A percentile compares a stretch with the other conserved stretches of the same genome.
Conservation (phyloP, 1,284 basidiomycete genomes). For the Leccinum holopus region DNA sequence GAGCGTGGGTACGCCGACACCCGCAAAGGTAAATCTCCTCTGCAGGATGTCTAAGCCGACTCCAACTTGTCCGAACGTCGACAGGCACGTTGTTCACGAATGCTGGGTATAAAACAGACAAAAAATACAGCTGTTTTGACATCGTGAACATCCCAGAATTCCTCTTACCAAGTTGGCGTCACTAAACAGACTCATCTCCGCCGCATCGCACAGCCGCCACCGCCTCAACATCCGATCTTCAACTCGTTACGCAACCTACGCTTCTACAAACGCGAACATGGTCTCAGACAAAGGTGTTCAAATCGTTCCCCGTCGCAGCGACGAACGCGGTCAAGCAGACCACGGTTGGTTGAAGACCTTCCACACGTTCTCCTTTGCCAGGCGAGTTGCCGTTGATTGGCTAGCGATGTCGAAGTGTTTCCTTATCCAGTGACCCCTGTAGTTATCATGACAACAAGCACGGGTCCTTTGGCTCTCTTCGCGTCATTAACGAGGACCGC, state of each 20-base stretch:
- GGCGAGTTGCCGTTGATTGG: constrained; percentile 36
- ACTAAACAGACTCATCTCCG: neutral
- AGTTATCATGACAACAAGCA: constrained; percentile 66
- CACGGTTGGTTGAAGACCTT: constrained; percentile 92
- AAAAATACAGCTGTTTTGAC: neutral
- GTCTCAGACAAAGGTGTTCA: constrained; percentile 32
- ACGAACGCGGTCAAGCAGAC: constrained; percentile 76
- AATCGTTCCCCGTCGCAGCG: constrained; percentile 58
- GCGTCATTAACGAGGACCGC: constrained; percentile 89
- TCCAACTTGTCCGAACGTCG: neutral
- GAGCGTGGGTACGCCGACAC: constrained; percentile 26
- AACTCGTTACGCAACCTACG: neutral
- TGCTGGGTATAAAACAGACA: constrained; percentile 20
- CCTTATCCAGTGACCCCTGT: neutral
- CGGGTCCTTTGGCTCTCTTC: constrained; percentile 59
- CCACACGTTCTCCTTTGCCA: constrained; percentile 84
- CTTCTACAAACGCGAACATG: constrained; percentile 17
- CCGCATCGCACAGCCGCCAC: neutral
- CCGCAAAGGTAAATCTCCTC: constrained; percentile 25
- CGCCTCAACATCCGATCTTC: neutral
- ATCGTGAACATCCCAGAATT: constrained; percentile 11
- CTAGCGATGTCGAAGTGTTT: neutral
- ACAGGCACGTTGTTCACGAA: neutral
- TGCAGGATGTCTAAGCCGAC: constrained; percentile 14
- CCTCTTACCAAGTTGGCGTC: neutral